Conservation (phyloP, 2,329 filamentous ascomycete species). For the Pseudogymnoascus sp. region DNA sequence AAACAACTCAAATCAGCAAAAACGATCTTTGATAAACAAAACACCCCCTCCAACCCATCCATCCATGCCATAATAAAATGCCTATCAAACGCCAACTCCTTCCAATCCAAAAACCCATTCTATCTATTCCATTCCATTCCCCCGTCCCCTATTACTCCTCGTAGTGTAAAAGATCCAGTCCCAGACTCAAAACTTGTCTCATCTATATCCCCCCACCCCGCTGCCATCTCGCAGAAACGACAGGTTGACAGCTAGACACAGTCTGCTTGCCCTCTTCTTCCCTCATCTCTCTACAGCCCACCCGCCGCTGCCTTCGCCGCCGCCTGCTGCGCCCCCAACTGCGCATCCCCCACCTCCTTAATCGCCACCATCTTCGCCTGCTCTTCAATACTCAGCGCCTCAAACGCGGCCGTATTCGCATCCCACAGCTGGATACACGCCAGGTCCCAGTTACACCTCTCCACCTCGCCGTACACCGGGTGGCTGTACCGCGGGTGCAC, state of each 20-base stretch:
- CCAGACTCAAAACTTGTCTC: background rate
- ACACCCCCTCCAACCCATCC: background rate
- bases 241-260: background rate
- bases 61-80: background rate
- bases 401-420: constrained; percentile 52
- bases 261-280: background rate
- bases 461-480: constrained; percentile 61
- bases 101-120: background rate
- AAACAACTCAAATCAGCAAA: background rate
- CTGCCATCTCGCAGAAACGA: background rate
- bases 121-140: background rate
- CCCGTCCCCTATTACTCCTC: background rate
- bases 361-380: constrained; percentile 37
- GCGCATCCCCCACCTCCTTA: constrained; percentile 11
- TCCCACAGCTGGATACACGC: constrained; percentile 61
- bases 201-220: background rate
- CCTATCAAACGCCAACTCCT: background rate
- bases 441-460: constrained; percentile 60
- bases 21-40: background rate
- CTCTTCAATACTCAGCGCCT: constrained; percentile 49
- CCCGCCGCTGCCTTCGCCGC: background rate
- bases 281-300: background rate
- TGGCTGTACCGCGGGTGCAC: constrained; percentile 59
- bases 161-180: background rate
- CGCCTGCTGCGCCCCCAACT: background rate